Conservation (phyloP, 495 filamentous ascomycete species). For the Penicillium maclennaniae region DNA sequence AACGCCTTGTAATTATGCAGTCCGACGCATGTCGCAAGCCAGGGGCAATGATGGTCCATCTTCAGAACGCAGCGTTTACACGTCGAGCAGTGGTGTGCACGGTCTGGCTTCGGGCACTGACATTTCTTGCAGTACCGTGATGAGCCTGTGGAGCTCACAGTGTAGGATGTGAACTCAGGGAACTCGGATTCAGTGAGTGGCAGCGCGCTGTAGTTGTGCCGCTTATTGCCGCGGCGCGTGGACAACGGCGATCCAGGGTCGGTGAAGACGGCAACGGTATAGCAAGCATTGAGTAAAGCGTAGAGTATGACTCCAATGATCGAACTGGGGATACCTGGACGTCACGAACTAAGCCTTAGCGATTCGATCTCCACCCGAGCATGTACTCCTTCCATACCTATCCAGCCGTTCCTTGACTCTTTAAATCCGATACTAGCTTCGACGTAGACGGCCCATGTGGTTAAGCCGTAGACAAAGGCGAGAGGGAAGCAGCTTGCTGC, state of each 20-base stretch:
- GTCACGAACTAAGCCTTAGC: background rate
- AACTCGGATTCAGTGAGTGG: constrained; percentile 64
- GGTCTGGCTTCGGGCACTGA: constrained; percentile 87
- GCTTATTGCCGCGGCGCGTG: constrained; percentile 27
- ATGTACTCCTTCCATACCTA: constrained; percentile 50
- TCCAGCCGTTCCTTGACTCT: constrained; percentile 55
- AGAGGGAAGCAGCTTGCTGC: constrained; percentile 83
- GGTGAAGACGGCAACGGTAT: constrained; percentile 89
- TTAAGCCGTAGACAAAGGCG: constrained; percentile 81
- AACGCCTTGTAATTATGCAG: constrained; percentile 94
- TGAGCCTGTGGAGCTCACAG: constrained; percentile 84
- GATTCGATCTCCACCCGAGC: background rate
- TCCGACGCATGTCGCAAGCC: constrained; percentile 94
- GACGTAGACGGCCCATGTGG: constrained; percentile 87
- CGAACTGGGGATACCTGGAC: constrained; percentile 41
- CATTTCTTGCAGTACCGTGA: constrained; percentile 96
- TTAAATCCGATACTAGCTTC: constrained; percentile 69
- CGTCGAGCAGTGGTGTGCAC: constrained; percentile 92
- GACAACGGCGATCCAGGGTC: constrained; percentile 71
- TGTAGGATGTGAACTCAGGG: constrained; percentile 63
- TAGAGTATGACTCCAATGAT: constrained; percentile 69
- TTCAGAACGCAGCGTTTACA: constrained; percentile 92
- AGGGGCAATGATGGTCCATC: constrained; percentile 99
- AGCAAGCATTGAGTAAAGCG: constrained; percentile 76
- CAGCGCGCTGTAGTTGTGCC: constrained; percentile 56